Conservation (phyloP, 2,329 filamentous ascomycete genomes). For the Emmonsiellopsis sp. region DNA sequence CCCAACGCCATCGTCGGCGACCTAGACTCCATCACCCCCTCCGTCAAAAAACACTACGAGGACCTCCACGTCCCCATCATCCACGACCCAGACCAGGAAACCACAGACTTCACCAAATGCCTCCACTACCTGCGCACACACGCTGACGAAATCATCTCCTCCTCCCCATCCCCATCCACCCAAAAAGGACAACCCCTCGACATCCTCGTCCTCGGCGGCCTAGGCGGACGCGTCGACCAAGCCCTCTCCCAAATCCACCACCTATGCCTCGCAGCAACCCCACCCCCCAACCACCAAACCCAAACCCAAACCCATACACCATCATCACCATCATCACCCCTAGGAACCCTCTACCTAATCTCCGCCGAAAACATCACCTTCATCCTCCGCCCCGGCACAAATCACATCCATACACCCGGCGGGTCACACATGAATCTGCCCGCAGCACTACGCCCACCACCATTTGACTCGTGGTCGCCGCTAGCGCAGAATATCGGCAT, state of each 20-base stretch:
- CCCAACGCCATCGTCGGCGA: slow-evolving; percentile 77
- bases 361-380: slow-evolving; percentile 76
- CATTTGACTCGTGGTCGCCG: neutral
- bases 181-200: slow-evolving; percentile 36
- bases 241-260: slow-evolving; percentile 84
- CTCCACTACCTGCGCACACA: slow-evolving; percentile 49
- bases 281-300: too few relatives aligned
- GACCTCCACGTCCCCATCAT: slow-evolving; percentile 53
- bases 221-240: slow-evolving; percentile 88
- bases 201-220: slow-evolving; percentile 73
- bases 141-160: slow-evolving; percentile 16
- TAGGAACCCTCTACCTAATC: slow-evolving; percentile 63
- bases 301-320: too few relatives aligned
- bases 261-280: slow-evolving; percentile 44
- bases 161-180: slow-evolving; percentile 1
- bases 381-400: slow-evolving; percentile 60
- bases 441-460: slow-evolving; percentile 1
- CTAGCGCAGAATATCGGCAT: slow-evolving; percentile 80
- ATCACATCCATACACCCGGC: slow-evolving; percentile 57
- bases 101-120: slow-evolving; percentile 86
- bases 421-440: slow-evolving; percentile 10
- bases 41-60: slow-evolving; percentile 59
- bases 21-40: slow-evolving; percentile 67
- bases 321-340: slow-evolving; percentile 1
- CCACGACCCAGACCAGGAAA: slow-evolving; percentile 69